Conservation (phyloP, 78 protist species). For the Cyanophora paradoxa region DNA sequence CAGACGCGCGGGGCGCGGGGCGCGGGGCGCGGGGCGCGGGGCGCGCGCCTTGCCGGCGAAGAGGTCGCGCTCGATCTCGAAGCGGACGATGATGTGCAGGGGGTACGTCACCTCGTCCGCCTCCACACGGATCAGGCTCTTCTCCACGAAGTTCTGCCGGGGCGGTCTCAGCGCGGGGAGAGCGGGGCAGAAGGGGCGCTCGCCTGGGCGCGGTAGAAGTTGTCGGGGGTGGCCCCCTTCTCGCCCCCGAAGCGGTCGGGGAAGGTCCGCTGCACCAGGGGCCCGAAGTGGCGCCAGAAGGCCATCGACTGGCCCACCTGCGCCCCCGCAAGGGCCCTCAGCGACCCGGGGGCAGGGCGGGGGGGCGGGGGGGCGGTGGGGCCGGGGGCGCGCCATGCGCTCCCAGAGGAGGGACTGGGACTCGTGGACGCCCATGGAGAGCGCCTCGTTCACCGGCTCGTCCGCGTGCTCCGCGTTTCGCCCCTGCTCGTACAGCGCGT, state of each 20-base stretch:
- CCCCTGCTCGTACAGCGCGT: conserved; percentile 33
- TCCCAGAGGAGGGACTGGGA: conserved; percentile 41
- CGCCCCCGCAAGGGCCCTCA: no score
- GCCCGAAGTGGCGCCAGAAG: conserved; percentile 26
- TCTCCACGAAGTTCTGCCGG: neutral
- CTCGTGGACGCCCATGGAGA: conserved; percentile 39
- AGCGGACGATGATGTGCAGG: conserved; percentile 29
- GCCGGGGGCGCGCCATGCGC: no score
- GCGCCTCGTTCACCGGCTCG: neutral
- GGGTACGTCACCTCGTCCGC: conserved; percentile 44
- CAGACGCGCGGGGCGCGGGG: neutral
- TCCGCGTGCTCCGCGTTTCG: neutral
- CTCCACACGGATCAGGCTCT: conserved; percentile 29
- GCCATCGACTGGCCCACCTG: conserved; percentile 2
- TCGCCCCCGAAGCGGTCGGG: no score
- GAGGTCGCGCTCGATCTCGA: conserved; percentile 35
- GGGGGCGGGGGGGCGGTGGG: no score
- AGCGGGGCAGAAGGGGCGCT: no score
- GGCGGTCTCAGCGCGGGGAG: no score
- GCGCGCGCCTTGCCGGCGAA: conserved; percentile 17
- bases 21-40: neutral
- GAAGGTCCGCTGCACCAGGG: neutral
- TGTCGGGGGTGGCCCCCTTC: neutral
- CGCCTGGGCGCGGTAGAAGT: neutral
- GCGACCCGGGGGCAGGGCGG: no score